Conservation (phyloP, 352 stramenopile species). For the Phytopythium kandeliae region DNA sequence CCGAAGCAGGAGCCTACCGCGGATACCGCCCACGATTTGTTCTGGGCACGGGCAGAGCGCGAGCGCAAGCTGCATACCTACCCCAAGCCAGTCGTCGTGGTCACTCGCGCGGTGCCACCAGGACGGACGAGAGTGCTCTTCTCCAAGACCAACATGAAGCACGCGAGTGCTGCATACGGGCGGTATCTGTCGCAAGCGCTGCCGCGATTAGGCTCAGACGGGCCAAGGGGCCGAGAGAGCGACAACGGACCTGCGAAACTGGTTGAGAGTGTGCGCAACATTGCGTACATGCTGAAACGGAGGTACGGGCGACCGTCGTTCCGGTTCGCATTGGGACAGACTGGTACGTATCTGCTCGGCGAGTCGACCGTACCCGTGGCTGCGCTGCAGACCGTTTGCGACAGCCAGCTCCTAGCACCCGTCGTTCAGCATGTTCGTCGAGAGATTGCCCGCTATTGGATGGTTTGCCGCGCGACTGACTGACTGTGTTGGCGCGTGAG, state of each 20-base stretch:
- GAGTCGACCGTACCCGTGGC: conserved; percentile 22
- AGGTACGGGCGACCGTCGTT: conserved; percentile 41
- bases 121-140: conserved; percentile 24
- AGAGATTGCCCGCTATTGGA: background rate
- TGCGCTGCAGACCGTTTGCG: conserved; percentile 27
- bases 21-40: conserved; percentile 19
- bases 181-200: conserved; percentile 25
- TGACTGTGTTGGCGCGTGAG: background rate
- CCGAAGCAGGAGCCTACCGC: conserved; percentile 17
- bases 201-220: conserved; percentile 12
- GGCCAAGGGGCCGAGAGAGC: background rate
- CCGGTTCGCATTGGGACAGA: conserved; percentile 43
- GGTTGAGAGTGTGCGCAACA: conserved; percentile 23
- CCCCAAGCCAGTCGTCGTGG: conserved; percentile 14
- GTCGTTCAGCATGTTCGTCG: conserved; percentile 39
- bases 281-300: conserved; percentile 32
- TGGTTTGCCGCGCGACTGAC: background rate
- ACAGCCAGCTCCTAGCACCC: conserved; percentile 23
- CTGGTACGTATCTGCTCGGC: conserved; percentile 29
- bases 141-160: conserved; percentile 24
- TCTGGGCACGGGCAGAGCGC: conserved; percentile 28
- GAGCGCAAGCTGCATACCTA: conserved; percentile 9
- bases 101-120: conserved; percentile 21
- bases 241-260: background rate
- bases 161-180: conserved; percentile 21